Conservation (phyloP, 2,329 filamentous ascomycete species). For the Venturia carpophila region DNA sequence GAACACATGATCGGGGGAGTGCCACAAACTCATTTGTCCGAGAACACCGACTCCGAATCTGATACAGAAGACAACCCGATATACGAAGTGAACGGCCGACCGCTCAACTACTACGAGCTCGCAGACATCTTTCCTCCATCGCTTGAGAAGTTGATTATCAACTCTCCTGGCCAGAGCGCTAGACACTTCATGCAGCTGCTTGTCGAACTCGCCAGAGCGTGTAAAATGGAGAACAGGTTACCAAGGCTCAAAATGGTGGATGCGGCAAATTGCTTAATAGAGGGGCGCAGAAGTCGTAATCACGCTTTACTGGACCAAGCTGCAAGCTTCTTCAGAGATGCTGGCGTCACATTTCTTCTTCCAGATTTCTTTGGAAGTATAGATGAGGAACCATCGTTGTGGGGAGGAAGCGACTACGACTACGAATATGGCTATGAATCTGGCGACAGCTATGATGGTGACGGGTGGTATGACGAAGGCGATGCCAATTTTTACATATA, state of each 20-base stretch:
- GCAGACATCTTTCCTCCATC: constrained; percentile 14
- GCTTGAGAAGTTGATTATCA: not conserved
- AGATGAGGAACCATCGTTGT: not conserved
- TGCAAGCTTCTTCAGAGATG: constrained; percentile 1
- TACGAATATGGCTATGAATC: not conserved
- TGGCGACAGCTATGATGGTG: not conserved
- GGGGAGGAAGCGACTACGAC: not conserved
- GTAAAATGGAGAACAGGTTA: not conserved
- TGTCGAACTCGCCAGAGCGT: not conserved
- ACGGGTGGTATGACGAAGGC: not conserved
- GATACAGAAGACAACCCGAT: not conserved
- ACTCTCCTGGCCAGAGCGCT: not conserved
- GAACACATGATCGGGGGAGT: not conserved
- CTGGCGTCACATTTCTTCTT: not conserved
- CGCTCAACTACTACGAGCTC: not conserved
- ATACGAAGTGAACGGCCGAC: constrained; percentile 1
- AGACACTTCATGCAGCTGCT: not conserved
- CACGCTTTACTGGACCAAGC: not conserved
- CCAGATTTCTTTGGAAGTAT: not conserved
- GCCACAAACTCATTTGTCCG: not conserved
- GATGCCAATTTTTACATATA: too few relatives aligned
- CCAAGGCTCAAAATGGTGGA: not conserved
- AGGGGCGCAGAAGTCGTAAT: not conserved
- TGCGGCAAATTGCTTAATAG: not conserved
- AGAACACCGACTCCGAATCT: not conserved